These are phyloP conservation scores for Colletotrichum plurivorum DNA, from an alignment of 2,329 filamentous ascomycete genomes.

Conservation along the genomic window DNA sequence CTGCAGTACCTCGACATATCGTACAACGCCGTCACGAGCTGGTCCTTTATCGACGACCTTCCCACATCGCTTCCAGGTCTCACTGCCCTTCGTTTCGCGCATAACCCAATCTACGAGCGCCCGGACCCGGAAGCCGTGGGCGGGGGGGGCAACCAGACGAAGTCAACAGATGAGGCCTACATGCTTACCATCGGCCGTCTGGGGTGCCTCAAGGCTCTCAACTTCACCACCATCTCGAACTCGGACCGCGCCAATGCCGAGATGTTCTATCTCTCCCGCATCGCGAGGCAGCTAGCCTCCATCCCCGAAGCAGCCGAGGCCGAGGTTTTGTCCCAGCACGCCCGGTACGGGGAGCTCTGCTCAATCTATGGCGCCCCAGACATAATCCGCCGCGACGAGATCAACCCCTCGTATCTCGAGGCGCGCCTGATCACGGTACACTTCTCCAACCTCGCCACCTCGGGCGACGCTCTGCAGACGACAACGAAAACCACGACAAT, in stretches of 20 bases:
- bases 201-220: slow-evolving; percentile 75
- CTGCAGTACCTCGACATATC: slow-evolving; percentile 80
- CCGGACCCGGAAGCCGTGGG: slow-evolving; percentile 52
- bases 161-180: slow-evolving; percentile 83
- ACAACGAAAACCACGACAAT: slow-evolving; percentile 64
- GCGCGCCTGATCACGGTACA: slow-evolving; percentile 80
- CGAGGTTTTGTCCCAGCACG: slow-evolving; percentile 74
- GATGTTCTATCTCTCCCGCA: slow-evolving; percentile 91
- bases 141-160: slow-evolving; percentile 53
- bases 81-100: slow-evolving; percentile 81
- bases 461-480: slow-evolving; percentile 16
- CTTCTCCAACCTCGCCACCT: slow-evolving; percentile 54
- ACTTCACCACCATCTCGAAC: slow-evolving; percentile 78
- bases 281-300: slow-evolving; percentile 80
- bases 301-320: slow-evolving; percentile 67
- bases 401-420: slow-evolving; percentile 86
- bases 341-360: slow-evolving; percentile 81
- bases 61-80: slow-evolving; percentile 79
- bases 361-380: slow-evolving; percentile 80
- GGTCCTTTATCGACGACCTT: slow-evolving; percentile 82
- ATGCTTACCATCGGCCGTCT: slow-evolving; percentile 90
- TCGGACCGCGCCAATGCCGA: slow-evolving; percentile 90
- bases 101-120: slow-evolving; percentile 86
- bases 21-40: slow-evolving; percentile 77
- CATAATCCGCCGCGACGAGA: slow-evolving; percentile 67